phyloP scores from a whole-genome alignment of 768 basidiomycete species.

The Suillus fuscotomentosus region DNA sequence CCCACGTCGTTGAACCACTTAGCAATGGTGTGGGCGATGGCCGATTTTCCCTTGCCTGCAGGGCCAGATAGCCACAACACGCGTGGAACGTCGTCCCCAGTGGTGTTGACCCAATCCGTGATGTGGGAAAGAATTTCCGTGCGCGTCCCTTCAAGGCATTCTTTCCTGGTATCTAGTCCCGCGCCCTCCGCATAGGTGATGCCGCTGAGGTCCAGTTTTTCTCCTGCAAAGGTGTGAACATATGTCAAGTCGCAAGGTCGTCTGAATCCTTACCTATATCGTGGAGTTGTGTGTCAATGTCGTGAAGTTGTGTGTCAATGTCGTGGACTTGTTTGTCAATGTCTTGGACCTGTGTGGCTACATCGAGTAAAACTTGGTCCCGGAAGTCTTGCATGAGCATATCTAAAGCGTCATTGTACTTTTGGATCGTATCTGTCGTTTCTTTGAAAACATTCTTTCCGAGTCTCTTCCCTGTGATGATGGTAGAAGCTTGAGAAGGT shows the following conservation, averaged over 20 bases:
- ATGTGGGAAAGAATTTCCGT: background rate
- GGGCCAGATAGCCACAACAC: background rate
- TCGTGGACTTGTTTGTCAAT: background rate
- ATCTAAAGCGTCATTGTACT: constrained; percentile 1
- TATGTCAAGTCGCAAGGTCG: background rate
- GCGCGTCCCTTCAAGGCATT: background rate
- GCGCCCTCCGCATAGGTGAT: constrained; percentile 1
- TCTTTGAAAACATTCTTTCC: background rate
- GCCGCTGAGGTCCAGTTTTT: background rate
- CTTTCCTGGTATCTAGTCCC: constrained; percentile 4
- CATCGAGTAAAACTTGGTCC: background rate
- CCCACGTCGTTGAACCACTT: constrained; percentile 9
- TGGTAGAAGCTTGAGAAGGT: background rate
- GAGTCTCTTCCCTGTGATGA: background rate
- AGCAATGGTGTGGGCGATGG: constrained; percentile 10
- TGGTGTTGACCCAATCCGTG: background rate
- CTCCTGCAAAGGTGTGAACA: background rate
- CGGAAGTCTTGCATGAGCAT: constrained; percentile 3
- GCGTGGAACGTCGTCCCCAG: background rate
- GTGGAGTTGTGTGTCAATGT: background rate
- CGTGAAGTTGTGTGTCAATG: background rate
- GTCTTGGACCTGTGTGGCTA: background rate
- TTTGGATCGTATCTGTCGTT: background rate
- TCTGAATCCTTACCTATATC: constrained; percentile 1
- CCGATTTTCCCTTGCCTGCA: constrained; percentile 16